Base-by-base conservation (phyloP, 768 basidiomycete species). In the Kwoniella newhampshirensis region DNA sequence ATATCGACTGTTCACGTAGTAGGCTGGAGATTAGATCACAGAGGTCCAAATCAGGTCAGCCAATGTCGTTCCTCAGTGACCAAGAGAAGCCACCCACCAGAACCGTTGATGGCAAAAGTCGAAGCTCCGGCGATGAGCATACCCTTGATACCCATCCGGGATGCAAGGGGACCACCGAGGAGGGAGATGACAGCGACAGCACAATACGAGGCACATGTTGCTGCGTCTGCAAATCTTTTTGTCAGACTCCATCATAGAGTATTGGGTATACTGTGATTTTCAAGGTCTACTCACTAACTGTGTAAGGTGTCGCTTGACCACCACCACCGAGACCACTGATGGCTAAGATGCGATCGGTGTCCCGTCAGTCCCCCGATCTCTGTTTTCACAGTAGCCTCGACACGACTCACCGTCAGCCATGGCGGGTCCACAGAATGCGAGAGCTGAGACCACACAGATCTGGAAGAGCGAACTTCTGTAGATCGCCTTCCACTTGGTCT, bases 321-420 rank as follows among this genome's bases (percentile, higher is more conserved):
- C 66, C 66, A 28, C 66, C 66, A 23, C 66, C 66, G 5, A 68
- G 63, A 48, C 43, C 49, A 6, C 37, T 27, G 35, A 68, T 68
- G 8, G 66, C 63, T n/a, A n/a, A n/a, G n/a, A n/a, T n/a, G n/a
- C n/a, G n/a, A n/a, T n/a, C n/a, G n/a, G n/a, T n/a, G n/a, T n/a
- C n/a, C n/a, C n/a, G n/a, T n/a, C n/a, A n/a, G n/a, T n/a, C n/a
- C n/a, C n/a, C n/a, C n/a, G n/a, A n/a, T n/a, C n/a, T n/a, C n/a
- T n/a, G n/a, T n/a, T n/a, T n/a, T n/a, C n/a, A n/a, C n/a, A n/a
- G n/a, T n/a, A n/a, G n/a, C n/a, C n/a, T n/a, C n/a, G n/a, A n/a
- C n/a, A n/a, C n/a, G n/a, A n/a, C n/a, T n/a, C n/a, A n/a, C n/a
- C n/a, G 50, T 64, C 63, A 9, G 57, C 32, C 63, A 65, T 63